Evolutionary conservation across 306 rosid species (phyloP), one percentile per base, ranked within the genome.

Genomic region (Prunus fruticosa): DNA sequence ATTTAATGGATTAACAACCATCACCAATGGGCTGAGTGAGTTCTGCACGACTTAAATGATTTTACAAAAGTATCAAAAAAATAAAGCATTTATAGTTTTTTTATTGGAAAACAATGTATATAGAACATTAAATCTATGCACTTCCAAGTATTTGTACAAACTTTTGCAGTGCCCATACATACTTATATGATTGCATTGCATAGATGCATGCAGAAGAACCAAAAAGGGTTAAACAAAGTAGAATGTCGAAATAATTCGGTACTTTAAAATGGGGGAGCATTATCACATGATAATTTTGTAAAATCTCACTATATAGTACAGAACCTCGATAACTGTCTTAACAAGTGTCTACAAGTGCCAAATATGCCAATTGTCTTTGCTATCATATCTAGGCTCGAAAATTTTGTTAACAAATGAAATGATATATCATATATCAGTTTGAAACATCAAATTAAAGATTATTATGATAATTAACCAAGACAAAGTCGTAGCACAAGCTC

Each of bases 1-100:
- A 76, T 41, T 71, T 41, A 76, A 62, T 52, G 61, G 49, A 54
- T 30, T 52, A 53, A 49, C 49, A 27, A 69, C 73, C 7, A 19
- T 5, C 9, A 25, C 16, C 28, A 32, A 20, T 8, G 73, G 15
- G 34, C 18, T 49, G 58, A 49, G 15, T 69, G 18, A 49, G 27
- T 9, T 46, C 56, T 49, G 60, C 53, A 27, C 45, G 25, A 27
- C 6, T 69, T 32, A 27, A 47, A 49, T 13, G 6, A 46, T 47
- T 16, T 27, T 49, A 10, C 12, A 6, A 16, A 20, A 50, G 41
- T 50, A 22, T 23, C 32, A 58, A 23, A 5, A 58, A 58, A 23
- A 22, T 23, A 58, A 58, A 58, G 25, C 62, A n/a, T 56, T 20
- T 56, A 20, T 56, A 56, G 1, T 56, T 56, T 11, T 11, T 34